Evolutionary conservation across 179 eudicot species (phyloP).

Genomic region (Dionaea muscipula): DNA sequence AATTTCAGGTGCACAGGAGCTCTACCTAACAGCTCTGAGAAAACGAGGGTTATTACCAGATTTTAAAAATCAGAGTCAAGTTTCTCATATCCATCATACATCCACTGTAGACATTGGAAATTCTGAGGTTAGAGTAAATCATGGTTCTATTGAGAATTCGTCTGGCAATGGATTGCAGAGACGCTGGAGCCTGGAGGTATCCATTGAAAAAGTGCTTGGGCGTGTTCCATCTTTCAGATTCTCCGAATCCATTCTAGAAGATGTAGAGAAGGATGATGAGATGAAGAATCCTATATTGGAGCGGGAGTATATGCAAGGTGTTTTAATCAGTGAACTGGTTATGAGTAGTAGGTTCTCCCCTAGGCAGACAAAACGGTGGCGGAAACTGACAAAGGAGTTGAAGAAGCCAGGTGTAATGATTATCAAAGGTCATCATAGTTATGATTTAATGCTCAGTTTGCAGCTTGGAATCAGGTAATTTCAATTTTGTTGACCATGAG

Average conservation of each 20-base stretch:
- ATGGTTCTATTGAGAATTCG: conserved; percentile 27
- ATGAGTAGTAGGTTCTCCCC: conserved; percentile 48
- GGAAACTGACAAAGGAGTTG: conserved; percentile 60
- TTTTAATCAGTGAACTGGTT: conserved; percentile 76
- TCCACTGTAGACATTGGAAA: conserved; percentile 60
- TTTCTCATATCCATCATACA: conserved; percentile 64
- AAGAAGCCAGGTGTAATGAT: conserved; percentile 91
- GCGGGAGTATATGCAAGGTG: conserved; percentile 98
- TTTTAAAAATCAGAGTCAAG: conserved; percentile 51
- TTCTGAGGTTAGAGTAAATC: conserved; percentile 34
- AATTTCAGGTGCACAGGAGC: conserved; percentile 54
- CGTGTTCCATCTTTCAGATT: conserved; percentile 32
- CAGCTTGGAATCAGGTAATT: conserved; percentile 91
- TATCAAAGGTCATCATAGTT: conserved; percentile 95
- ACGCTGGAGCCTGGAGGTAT: conserved; percentile 84
- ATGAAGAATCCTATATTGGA: conserved; percentile 52
- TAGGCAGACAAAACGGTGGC: conserved; percentile 52
- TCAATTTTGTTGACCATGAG: conserved; percentile 5
- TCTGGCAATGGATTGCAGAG: conserved; percentile 41
- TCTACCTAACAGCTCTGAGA: conserved; percentile 64
- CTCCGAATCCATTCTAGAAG: conserved; percentile 36
- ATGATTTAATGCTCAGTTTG: conserved; percentile 92
- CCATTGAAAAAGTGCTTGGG: conserved; percentile 73
- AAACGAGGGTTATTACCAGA: conserved; percentile 84
- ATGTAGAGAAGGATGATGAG: conserved; percentile 31